Conservation (phyloP, 2,329 filamentous ascomycete species). For the Diaporthe ampelina region DNA sequence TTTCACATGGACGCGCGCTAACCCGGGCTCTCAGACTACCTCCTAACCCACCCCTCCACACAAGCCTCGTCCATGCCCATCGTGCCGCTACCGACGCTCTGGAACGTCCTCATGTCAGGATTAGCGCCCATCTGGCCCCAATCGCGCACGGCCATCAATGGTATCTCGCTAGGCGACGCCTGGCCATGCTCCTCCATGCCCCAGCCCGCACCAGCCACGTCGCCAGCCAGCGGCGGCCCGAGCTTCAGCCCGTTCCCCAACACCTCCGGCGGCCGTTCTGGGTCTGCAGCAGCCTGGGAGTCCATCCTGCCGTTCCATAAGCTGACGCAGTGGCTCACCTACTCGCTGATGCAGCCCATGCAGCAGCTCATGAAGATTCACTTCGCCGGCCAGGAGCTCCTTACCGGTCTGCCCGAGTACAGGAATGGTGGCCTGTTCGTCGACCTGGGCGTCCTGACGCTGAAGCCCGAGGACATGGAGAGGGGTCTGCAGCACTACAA, state of each 20-base stretch:
- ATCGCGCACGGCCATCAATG: slow-evolving; percentile 88
- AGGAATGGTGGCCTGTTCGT: slow-evolving; percentile 79
- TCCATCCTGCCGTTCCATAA: slow-evolving; percentile 76
- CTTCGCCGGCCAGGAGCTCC: slow-evolving; percentile 66
- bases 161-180: slow-evolving; percentile 89
- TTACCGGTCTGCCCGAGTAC: slow-evolving; percentile 80
- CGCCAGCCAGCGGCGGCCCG: slow-evolving; percentile 60
- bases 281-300: slow-evolving; percentile 76
- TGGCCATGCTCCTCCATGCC: slow-evolving; percentile 93
- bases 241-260: slow-evolving; percentile 63
- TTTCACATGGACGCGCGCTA: slow-evolving; percentile 42
- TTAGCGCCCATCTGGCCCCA: slow-evolving; percentile 90
- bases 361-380: slow-evolving; percentile 64
- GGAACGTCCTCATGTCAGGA: slow-evolving; percentile 91
- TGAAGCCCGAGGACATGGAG: slow-evolving; percentile 61
- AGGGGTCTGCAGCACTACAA: slow-evolving; percentile 62
- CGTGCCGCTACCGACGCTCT: slow-evolving; percentile 87
- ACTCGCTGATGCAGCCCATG: slow-evolving; percentile 79
- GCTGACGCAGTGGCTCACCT: slow-evolving; percentile 80
- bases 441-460: slow-evolving; percentile 66
- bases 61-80: slow-evolving; percentile 91
- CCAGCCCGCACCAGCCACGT: slow-evolving; percentile 58
- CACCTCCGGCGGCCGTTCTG: slow-evolving; percentile 47
- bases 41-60: slow-evolving; percentile 92
- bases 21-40: slow-evolving; percentile 75